A percentile compares a stretch with the other conserved stretches of the same genome.
Conservation (phyloP, 495 filamentous ascomycete species). For the Cercophora newfieldiana region DNA sequence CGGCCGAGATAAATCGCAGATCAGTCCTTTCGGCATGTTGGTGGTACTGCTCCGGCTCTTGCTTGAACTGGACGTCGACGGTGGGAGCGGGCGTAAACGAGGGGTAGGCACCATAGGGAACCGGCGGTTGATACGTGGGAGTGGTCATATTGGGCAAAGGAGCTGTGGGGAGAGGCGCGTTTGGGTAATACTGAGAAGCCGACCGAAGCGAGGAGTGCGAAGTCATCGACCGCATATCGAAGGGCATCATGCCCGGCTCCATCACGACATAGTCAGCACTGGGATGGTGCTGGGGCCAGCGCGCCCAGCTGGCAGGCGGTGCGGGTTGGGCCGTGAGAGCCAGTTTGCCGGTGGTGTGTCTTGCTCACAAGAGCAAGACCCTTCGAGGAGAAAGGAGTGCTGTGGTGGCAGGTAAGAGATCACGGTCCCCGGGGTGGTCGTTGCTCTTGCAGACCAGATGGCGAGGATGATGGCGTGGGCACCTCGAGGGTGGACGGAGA, state of each 20-base stretch:
- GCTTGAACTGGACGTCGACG: constrained; percentile 37
- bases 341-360: constrained; percentile 31
- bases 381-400: constrained; percentile 3
- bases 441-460: neutral
- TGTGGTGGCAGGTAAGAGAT: neutral
- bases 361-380: constrained; percentile 18
- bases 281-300: constrained; percentile 44
- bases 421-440: neutral
- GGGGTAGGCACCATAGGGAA: constrained; percentile 36
- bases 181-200: constrained; percentile 37
- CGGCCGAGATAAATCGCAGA: constrained; percentile 22
- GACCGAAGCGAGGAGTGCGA: constrained; percentile 30
- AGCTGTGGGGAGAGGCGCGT: constrained; percentile 34
- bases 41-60: constrained; percentile 26
- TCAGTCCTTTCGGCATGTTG: constrained; percentile 29
- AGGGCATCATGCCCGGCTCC: constrained; percentile 37
- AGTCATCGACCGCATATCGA: constrained; percentile 33
- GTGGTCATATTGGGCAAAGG: constrained; percentile 38
- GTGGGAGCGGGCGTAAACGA: constrained; percentile 36
- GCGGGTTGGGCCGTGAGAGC: constrained; percentile 40
- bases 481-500: neutral
- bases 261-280: constrained; percentile 40
- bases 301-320: constrained; percentile 38
- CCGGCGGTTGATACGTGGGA: constrained; percentile 34
- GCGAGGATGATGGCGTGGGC: neutral